phyloP scores from a whole-genome alignment of 345 rosid genomes.

The Boechera stricta region DNA sequence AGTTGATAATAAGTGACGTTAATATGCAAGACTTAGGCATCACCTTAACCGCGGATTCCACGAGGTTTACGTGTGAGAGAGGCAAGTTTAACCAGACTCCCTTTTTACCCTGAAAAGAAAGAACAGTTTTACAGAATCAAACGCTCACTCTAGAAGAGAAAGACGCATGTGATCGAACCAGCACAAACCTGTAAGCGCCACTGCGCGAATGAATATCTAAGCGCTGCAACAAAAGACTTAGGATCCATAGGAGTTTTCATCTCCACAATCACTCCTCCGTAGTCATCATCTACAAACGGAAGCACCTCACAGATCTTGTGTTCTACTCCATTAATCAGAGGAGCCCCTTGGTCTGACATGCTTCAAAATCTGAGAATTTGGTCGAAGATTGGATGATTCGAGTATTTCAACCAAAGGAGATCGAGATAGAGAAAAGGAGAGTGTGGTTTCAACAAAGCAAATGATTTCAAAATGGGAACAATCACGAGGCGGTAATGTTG shows the following conservation, averaged over 20 bases:
- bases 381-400: constrained; percentile 10
- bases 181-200: constrained; percentile 64
- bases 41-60: constrained; percentile 77
- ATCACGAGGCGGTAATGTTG: neutral
- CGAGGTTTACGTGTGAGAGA: constrained; percentile 62
- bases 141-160: neutral
- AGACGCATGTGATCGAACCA: neutral
- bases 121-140: neutral
- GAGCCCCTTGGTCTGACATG: constrained; percentile 36
- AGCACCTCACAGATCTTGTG: constrained; percentile 44
- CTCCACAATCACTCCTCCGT: constrained; percentile 67
- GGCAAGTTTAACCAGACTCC: constrained; percentile 89
- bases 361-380: neutral
- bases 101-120: constrained; percentile 60
- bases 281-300: constrained; percentile 53
- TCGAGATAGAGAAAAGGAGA: neutral
- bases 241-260: constrained; percentile 60
- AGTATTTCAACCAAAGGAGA: neutral
- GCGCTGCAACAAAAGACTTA: constrained; percentile 46
- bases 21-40: constrained; percentile 17
- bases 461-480: constrained; percentile 32
- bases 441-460: constrained; percentile 24
- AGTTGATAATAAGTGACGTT: neutral
- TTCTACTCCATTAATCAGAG: constrained; percentile 45
- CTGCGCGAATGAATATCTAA: constrained; percentile 51